These are phyloP conservation scores for Daldinia grandis DNA, from an alignment of 495 filamentous ascomycete genomes.

Conservation along the genomic window DNA sequence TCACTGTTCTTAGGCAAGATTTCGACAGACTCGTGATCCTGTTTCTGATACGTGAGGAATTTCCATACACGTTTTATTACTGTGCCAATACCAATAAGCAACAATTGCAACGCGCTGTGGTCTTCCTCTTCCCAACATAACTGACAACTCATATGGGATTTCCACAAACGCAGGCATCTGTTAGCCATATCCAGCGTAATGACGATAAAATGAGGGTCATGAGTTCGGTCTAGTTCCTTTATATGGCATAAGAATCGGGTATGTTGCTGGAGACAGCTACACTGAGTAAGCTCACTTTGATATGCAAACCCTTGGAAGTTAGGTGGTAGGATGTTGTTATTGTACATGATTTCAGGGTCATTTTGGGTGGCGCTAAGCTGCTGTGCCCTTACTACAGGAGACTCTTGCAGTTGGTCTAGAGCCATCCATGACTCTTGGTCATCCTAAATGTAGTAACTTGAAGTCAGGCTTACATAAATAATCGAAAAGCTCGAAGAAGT, in stretches of 20 bases:
- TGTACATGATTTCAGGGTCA: neutral
- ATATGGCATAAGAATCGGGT: neutral
- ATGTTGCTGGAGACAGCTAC: slow-evolving; percentile 5
- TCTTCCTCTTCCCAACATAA: neutral
- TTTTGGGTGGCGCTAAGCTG: neutral
- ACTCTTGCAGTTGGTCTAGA: neutral
- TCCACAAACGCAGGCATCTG: neutral
- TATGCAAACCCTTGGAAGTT: neutral
- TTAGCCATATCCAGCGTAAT: neutral
- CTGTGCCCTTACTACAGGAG: neutral
- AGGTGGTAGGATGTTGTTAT: neutral
- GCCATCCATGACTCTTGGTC: neutral
- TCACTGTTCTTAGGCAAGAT: too few species aligned
- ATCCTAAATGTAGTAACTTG: neutral
- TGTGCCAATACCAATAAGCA: neutral
- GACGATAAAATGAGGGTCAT: neutral
- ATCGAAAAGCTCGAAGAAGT: neutral
- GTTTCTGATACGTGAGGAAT: neutral
- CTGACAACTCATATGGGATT: neutral
- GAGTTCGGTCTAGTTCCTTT: neutral
- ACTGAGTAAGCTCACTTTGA: neutral
- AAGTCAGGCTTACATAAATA: neutral
- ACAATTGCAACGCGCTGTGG: neutral
- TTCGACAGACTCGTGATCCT: too few species aligned
- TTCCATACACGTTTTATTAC: neutral